Evolutionary conservation across 805 yeast genomes (phyloP), one percentile per base, ranked within the genome.

Genomic region (Sugiyamaella valdiviana): DNA sequence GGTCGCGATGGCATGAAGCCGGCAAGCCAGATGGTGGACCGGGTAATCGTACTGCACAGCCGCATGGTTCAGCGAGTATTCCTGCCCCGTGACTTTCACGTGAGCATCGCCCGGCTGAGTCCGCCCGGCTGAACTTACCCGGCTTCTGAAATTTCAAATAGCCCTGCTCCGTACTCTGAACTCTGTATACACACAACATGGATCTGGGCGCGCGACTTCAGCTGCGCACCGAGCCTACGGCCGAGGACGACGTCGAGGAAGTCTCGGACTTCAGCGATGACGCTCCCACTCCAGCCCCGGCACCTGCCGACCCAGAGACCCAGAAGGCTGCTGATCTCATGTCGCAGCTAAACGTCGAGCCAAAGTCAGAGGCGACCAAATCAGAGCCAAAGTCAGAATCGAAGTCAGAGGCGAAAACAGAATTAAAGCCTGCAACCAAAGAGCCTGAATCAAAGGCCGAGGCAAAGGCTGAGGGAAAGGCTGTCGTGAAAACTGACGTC

Each of bases 241-340:
- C 14, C 10, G 46, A 35, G 10, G 51, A 36, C 16, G 52, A 49
- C n/a, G 47, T 36, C 35, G 46, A 26, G 32, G 53, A 50, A 35
- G 50, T 42, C 17, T 45, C 50, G 16, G 52, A 45, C 35, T 49
- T 45, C 35, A 48, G 50, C 26, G 52, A 42, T n/a, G 51, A 39
- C 10, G 51, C 41, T 29, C 32, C 37, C 38, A 22, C 45, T 2
- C 17, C 45, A n/a, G 22, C 38, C n/a, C 6, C 32, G 3, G 6
- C 44, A 14, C 15, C 32, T 26, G 26, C 44, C 21, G 40, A 41
- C 7, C 22, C 24, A 2, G 17, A 45, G 17, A 16, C 16, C 36
- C 10, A 20, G 19, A 36, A 41, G 23, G 46, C 46, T 10, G 46
- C 45, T 37, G 46, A 42, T 37, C 32, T 47, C 17, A 6, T 45